Percentiles rank a stretch among this genome's conserved stretches.
phyloP scores from a whole-genome alignment of 2,329 filamentous ascomycete genomes.

The Hirsutella rhossiliensis region DNA sequence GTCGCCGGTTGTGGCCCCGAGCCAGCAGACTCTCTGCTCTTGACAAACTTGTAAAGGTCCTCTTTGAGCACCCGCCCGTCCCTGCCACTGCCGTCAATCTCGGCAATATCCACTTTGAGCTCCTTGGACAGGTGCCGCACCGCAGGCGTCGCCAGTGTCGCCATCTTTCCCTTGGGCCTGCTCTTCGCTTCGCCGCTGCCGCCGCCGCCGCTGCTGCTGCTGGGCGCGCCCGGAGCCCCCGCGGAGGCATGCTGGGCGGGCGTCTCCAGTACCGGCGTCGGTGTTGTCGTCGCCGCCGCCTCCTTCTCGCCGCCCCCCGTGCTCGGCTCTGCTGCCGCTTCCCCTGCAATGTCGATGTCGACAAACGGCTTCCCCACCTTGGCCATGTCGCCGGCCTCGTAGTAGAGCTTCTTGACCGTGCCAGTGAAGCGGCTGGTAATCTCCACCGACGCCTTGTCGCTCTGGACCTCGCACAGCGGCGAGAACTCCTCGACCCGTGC shows the following conservation, averaged over 20 bases:
- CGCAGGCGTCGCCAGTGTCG: constrained; percentile 77
- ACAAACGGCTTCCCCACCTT: constrained; percentile 89
- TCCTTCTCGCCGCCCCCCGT: constrained; percentile 17
- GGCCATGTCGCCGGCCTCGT: constrained; percentile 91
- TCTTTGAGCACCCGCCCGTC: constrained; percentile 89
- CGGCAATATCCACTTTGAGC: constrained; percentile 61
- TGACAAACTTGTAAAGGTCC: constrained; percentile 66
- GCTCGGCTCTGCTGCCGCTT: constrained; percentile 37
- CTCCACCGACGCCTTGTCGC: constrained; percentile 83
- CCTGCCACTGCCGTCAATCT: constrained; percentile 75
- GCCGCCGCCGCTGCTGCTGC: background rate
- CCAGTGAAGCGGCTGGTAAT: constrained; percentile 95
- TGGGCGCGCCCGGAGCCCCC: too few species aligned
- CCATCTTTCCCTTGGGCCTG: constrained; percentile 47
- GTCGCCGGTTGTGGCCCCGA: constrained; percentile 7
- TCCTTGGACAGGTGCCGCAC: constrained; percentile 82
- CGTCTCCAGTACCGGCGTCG: constrained; percentile 1
- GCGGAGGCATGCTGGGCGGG: background rate
- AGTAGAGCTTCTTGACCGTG: constrained; percentile 91
- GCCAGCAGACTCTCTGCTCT: constrained; percentile 33
- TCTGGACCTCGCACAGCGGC: constrained; percentile 94
- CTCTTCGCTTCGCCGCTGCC: background rate
- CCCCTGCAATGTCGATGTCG: constrained; percentile 85
- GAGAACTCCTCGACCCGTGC: constrained; percentile 96
- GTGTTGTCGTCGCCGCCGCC: constrained; percentile 10